phyloP scores from a whole-genome alignment of 805 yeast genomes.

The Saturnispora halmiae region DNA sequence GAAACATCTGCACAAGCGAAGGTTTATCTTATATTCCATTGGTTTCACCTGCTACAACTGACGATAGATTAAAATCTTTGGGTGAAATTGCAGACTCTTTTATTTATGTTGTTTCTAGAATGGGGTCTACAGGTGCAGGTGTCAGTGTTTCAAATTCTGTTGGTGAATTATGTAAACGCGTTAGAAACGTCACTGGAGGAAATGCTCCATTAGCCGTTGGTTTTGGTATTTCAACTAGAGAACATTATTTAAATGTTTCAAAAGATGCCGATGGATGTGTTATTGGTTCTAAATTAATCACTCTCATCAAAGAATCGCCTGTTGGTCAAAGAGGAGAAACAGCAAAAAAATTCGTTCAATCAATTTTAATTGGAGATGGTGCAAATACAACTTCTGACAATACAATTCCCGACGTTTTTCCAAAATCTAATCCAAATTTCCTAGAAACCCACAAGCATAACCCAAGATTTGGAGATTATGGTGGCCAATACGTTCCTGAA shows the following conservation, averaged over 20 bases:
- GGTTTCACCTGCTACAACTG: conserved; percentile 94
- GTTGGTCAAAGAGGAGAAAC: conserved; percentile 51
- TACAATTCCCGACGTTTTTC: conserved; percentile 16
- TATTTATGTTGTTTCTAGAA: conserved; percentile 90
- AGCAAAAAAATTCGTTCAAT: conserved; percentile 59
- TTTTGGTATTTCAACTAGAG: conserved; percentile 91
- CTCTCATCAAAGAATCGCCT: conserved; percentile 55
- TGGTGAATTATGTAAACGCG: conserved; percentile 60
- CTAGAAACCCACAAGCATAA: conserved; percentile 58
- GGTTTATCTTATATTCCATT: conserved; percentile 85
- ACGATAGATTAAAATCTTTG: conserved; percentile 70
- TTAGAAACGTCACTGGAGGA: conserved; percentile 62
- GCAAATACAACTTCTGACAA: conserved; percentile 22
- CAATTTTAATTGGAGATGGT: conserved; percentile 55
- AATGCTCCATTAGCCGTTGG: conserved; percentile 90
- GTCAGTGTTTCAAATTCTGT: conserved; percentile 55
- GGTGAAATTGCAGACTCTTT: conserved; percentile 89
- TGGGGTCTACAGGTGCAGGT: conserved; percentile 96
- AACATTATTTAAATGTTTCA: conserved; percentile 77
- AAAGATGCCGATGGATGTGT: conserved; percentile 88
- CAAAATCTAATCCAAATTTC: conserved; percentile 28
- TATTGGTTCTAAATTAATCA: conserved; percentile 80
- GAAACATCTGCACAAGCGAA: conserved; percentile 56
- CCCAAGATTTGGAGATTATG: conserved; percentile 86
- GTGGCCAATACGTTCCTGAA: conserved; percentile 99